Evolutionary conservation across 805 yeast genomes (phyloP).

Genomic region (Wickerhamomyces sydowiorum): DNA sequence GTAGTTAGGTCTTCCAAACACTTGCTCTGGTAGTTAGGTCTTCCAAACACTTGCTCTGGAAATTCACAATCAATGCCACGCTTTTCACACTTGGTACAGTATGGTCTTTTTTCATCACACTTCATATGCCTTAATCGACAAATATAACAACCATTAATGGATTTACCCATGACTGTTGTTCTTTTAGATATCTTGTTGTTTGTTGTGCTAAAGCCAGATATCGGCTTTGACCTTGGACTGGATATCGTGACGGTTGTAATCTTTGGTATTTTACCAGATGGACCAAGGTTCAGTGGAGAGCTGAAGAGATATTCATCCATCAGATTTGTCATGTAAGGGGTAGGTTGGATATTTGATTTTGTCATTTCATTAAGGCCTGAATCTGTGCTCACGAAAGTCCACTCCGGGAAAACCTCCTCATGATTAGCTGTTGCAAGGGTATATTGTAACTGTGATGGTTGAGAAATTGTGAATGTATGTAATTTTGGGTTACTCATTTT

Average conservation of each 20-base stretch:
- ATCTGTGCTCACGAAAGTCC: no score
- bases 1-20: conserved; percentile 5
- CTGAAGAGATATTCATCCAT: background rate
- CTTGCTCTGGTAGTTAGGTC: conserved; percentile 3
- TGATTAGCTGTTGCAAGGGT: no score
- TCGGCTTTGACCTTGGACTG: background rate
- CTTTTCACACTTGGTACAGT: conserved; percentile 44
- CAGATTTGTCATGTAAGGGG: background rate
- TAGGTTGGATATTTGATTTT: background rate
- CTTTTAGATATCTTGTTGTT: background rate
- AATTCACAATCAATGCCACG: conserved; percentile 7
- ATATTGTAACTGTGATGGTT: no score
- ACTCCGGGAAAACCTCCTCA: background rate
- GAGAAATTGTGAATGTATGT: background rate
- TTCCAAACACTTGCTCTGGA: conserved; percentile 1
- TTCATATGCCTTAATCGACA: conserved; percentile 59
- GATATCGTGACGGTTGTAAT: background rate
- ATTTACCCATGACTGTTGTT: background rate
- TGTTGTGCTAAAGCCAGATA: no score
- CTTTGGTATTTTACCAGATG: background rate
- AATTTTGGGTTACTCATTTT: background rate
- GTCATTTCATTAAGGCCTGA: background rate
- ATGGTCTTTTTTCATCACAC: conserved; percentile 56
- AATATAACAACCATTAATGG: conserved; percentile 40
- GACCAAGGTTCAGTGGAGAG: background rate